These are phyloP conservation scores for Tulasnella sp. DNA, from an alignment of 768 basidiomycete species.

Conservation along the genomic window DNA sequence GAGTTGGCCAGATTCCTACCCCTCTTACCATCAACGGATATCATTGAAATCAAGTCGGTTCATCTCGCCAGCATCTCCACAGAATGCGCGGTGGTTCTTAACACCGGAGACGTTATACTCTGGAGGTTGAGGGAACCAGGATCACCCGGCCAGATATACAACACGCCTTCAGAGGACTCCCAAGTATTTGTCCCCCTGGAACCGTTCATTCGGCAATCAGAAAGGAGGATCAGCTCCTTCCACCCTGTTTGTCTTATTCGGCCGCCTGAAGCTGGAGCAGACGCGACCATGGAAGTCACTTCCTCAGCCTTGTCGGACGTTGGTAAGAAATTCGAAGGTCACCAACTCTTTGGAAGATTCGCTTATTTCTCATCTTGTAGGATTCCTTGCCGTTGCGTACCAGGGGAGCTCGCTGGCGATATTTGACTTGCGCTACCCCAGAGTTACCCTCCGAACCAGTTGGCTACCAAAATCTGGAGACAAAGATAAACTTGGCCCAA, in stretches of 20 bases:
- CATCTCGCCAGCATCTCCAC: constrained; percentile 49
- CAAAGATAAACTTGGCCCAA: constrained; percentile 38
- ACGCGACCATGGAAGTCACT: constrained; percentile 30
- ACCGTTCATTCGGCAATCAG: not conserved
- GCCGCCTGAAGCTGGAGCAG: constrained; percentile 30
- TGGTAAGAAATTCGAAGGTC: constrained; percentile 39
- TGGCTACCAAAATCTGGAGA: constrained; percentile 37
- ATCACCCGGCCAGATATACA: not conserved
- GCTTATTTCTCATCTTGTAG: constrained; percentile 33
- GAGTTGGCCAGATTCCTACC: constrained; percentile 46
- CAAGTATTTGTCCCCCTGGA: not conserved
- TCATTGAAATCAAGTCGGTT: constrained; percentile 37
- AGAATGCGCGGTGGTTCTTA: constrained; percentile 49
- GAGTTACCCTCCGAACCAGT: constrained; percentile 48
- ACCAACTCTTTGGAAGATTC: not conserved
- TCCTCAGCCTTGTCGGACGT: constrained; percentile 62
- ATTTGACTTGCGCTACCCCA: constrained; percentile 68
- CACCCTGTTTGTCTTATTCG: not conserved
- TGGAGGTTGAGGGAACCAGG: constrained; percentile 33
- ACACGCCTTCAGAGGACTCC: not conserved
- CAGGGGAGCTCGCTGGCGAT: constrained; percentile 50
- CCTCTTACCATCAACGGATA: constrained; percentile 26
- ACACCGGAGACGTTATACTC: constrained; percentile 50
- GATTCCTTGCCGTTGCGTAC: constrained; percentile 71
- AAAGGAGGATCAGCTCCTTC: not conserved